phyloP scores from a whole-genome alignment of 805 yeast genomes.

The Ascoidea asiatica region DNA sequence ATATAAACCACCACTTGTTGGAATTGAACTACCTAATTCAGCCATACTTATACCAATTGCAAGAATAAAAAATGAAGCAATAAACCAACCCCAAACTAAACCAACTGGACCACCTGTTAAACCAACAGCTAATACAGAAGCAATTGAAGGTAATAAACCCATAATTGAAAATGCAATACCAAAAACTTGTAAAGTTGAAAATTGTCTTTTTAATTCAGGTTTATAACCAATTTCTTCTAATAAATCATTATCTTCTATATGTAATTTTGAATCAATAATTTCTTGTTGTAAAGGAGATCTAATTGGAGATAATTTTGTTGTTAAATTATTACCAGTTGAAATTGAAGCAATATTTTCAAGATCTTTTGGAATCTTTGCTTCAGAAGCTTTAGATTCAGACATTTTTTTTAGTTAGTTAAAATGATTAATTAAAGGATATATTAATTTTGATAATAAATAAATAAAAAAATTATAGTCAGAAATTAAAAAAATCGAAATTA shows the following conservation, averaged over 20 bases:
- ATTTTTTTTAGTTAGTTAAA: no score
- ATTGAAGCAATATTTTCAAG: no score
- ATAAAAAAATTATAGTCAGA: no score
- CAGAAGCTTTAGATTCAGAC: no score
- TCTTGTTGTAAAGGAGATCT: constrained; percentile 1
- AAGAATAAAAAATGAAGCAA: constrained; percentile 43
- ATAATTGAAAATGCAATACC: constrained; percentile 62
- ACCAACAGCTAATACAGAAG: constrained; percentile 39
- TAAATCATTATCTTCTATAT: not conserved
- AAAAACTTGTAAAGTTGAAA: constrained; percentile 49
- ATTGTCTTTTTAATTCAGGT: constrained; percentile 50
- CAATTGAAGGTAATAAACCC: constrained; percentile 56
- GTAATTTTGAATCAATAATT: not conserved
- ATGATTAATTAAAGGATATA: no score
- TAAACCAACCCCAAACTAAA: constrained; percentile 63
- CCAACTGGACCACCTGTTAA: constrained; percentile 52
- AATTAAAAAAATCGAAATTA: no score
- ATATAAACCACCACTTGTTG: constrained; percentile 66
- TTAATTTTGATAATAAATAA: no score
- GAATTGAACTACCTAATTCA: constrained; percentile 54
- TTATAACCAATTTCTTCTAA: constrained; percentile 41
- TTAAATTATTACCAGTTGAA: no score
- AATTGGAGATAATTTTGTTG: not conserved
- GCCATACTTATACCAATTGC: constrained; percentile 51
- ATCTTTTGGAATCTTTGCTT: no score